Base-by-base conservation (phyloP, 1,284 basidiomycete genomes). In the Sporisorium iseilematis-ciliati region DNA sequence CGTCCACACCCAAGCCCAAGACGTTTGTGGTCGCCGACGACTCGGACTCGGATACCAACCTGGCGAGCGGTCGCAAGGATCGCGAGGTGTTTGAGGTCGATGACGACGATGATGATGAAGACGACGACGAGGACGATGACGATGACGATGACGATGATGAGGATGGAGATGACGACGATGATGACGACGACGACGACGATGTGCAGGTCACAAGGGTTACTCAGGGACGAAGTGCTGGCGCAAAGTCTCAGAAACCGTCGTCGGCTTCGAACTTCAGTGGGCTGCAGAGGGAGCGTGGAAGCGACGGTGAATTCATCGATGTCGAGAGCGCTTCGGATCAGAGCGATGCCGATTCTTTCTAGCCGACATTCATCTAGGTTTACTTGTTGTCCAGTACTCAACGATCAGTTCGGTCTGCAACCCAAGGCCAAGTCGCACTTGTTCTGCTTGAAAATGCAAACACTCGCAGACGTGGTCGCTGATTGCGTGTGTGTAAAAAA, bases 281-380 rank as follows among this genome's bases (percentile, higher is more conserved):
- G 1, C 41, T 77, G 45, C 74, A 77, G 43, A 53, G 74, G 12
- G 74, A 73, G 42, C 52, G 63, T 2, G 74, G 74, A 10, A 77
- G 74, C 42, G 74, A 73, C 52, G 74, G 74, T 25, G 74, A 73
- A 25, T 77, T 73, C 33, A 73, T 77, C 63, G 74, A 73, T 26
- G 74, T 77, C 31, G 74, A 77, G 23, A 77, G 74, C 50, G 69
- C 74, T 6, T 57, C 54, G 7, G 74, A 73, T 31, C 74, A 77
- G 21, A 77, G 74, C 61, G 74, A 77, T 48, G 63, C 50, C 33
- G 74, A 73, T 29, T 65, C 70, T 3, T 77, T 77, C 59, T 77
- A 51, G 41, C n/a, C n/a, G n/a, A n/a, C n/a, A n/a, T n/a, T n/a
- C n/a, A 25, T 11, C 4, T 7, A 20, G 20, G 21, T 5, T 21